Conservation (phyloP, 768 basidiomycete genomes). For the Phylloporus sp. region DNA sequence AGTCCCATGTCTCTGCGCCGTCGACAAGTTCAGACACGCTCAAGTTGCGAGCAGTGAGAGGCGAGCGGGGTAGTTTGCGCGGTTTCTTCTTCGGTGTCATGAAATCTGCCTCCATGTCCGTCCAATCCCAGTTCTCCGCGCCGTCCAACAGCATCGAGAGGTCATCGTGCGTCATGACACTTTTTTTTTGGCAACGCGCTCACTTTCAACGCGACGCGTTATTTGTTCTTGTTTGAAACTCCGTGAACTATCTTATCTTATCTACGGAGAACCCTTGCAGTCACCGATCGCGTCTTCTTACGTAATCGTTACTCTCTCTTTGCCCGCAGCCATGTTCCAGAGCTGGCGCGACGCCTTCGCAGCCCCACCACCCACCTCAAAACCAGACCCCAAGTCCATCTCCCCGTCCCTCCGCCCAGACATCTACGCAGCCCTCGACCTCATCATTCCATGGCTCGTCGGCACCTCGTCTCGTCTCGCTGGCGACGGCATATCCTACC, state of each 20-base stretch:
- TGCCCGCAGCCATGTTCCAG: slow-evolving; percentile 45
- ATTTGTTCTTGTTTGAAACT: slow-evolving; percentile 16
- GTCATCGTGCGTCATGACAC: slow-evolving; percentile 26
- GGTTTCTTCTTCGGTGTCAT: slow-evolving; percentile 47
- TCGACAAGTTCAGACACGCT: slow-evolving; percentile 50
- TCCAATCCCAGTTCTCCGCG: slow-evolving; percentile 67
- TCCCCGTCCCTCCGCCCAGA: slow-evolving; percentile 47
- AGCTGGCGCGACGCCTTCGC: slow-evolving; percentile 40
- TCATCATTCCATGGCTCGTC: slow-evolving; percentile 42
- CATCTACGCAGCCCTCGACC: slow-evolving; percentile 47
- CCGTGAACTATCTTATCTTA: slow-evolving; percentile 15
- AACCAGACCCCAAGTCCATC: slow-evolving; percentile 34
- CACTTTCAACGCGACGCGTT: slow-evolving; percentile 21
- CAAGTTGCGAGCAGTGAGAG: slow-evolving; percentile 29
- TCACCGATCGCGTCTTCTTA: background rate
- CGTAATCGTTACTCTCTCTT: slow-evolving; percentile 12
- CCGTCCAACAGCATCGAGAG: slow-evolving; percentile 53
- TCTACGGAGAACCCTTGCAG: background rate
- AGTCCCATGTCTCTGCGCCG: slow-evolving; percentile 68
- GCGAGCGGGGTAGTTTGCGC: slow-evolving; percentile 10
- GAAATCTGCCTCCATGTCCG: slow-evolving; percentile 48
- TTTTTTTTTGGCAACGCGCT: background rate
- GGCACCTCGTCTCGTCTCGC: slow-evolving; percentile 39
- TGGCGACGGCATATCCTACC: slow-evolving; percentile 52
- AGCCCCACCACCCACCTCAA: slow-evolving; percentile 20